Percentiles rank a stretch among this genome's conserved stretches.
phyloP scores from a whole-genome alignment of 768 basidiomycete genomes.

The Suillus hirtellus region DNA sequence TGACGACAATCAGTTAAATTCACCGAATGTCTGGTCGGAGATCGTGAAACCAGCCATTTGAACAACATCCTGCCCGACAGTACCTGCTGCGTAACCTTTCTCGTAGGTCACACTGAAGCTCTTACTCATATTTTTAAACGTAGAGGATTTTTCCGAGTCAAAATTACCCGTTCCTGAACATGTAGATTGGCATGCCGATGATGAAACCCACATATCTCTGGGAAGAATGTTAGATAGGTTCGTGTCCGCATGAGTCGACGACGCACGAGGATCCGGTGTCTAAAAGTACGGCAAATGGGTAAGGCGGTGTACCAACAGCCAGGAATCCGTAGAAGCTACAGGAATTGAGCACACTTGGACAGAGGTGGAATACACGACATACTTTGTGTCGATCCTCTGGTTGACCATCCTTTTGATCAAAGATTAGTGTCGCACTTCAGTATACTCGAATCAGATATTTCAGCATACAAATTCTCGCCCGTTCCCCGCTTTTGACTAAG shows the following conservation, averaged over 20 bases:
- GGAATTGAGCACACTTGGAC: conserved; percentile 4
- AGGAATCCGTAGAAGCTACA: conserved; percentile 37
- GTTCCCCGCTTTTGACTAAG: conserved; percentile 38
- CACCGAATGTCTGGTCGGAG: conserved; percentile 55
- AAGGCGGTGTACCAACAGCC: conserved; percentile 45
- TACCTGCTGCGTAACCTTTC: conserved; percentile 46
- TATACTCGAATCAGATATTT: not conserved
- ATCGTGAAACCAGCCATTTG: conserved; percentile 67
- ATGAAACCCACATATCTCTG: conserved; percentile 54
- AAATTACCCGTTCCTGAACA: conserved; percentile 37
- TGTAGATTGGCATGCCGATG: conserved; percentile 28
- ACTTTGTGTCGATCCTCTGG: conserved; percentile 67
- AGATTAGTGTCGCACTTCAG: conserved; percentile 11
- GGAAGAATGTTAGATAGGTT: conserved; percentile 24
- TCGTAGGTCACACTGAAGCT: conserved; percentile 46
- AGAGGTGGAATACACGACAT: conserved; percentile 13
- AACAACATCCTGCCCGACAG: conserved; percentile 64
- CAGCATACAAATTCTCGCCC: conserved; percentile 49
- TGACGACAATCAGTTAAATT: conserved; percentile 18
- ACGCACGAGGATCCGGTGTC: conserved; percentile 49
- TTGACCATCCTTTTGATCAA: conserved; percentile 50
- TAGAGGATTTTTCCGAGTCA: conserved; percentile 34
- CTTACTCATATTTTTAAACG: conserved; percentile 34
- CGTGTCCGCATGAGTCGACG: conserved; percentile 22
- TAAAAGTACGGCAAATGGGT: conserved; percentile 48